A percentile compares a stretch with the other conserved stretches of the same genome.
Evolutionary conservation across 768 basidiomycete genomes (phyloP).

Genomic region (Amanita polypyramis): DNA sequence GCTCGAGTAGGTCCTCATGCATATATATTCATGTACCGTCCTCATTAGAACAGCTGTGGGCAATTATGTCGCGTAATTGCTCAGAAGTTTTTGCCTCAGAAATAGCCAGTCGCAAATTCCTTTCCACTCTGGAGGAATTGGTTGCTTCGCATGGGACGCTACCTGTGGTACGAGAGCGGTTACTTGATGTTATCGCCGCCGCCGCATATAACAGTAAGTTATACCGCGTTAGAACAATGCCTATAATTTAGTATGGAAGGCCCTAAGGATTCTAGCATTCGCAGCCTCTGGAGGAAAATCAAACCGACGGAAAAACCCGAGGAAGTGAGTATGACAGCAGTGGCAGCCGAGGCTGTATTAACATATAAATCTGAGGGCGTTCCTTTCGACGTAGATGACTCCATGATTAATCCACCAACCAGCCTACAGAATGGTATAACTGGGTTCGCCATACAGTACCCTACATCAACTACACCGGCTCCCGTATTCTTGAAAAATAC

Average conservation of each 20-base stretch:
- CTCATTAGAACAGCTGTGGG: constrained; percentile 56
- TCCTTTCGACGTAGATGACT: constrained; percentile 69
- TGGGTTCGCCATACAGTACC: constrained; percentile 25
- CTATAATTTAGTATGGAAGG: constrained; percentile 8
- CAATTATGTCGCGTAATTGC: constrained; percentile 81
- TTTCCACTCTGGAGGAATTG: constrained; percentile 71
- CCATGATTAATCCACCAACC: constrained; percentile 66
- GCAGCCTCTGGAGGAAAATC: constrained; percentile 69
- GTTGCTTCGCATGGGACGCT: constrained; percentile 50
- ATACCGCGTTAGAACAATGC: constrained; percentile 19
- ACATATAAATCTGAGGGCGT: constrained; percentile 36
- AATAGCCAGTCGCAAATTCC: constrained; percentile 65
- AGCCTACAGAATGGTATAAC: constrained; percentile 27
- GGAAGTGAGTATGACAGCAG: constrained; percentile 30
- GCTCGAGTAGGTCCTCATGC: constrained; percentile 44
- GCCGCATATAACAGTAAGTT: constrained; percentile 60
- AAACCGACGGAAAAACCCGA: constrained; percentile 78
- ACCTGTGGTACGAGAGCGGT: constrained; percentile 71
- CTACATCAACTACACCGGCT: constrained; percentile 16
- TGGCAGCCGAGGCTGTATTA: background rate
- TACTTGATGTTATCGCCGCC: constrained; percentile 75
- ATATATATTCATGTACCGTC: constrained; percentile 4
- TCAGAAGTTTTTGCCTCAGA: constrained; percentile 62
- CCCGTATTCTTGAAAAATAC: constrained; percentile 12
- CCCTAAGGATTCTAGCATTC: constrained; percentile 40